These are phyloP conservation scores for Akanthomyces lecanii DNA, from an alignment of 2,329 filamentous ascomycete genomes.

Conservation along the genomic window DNA sequence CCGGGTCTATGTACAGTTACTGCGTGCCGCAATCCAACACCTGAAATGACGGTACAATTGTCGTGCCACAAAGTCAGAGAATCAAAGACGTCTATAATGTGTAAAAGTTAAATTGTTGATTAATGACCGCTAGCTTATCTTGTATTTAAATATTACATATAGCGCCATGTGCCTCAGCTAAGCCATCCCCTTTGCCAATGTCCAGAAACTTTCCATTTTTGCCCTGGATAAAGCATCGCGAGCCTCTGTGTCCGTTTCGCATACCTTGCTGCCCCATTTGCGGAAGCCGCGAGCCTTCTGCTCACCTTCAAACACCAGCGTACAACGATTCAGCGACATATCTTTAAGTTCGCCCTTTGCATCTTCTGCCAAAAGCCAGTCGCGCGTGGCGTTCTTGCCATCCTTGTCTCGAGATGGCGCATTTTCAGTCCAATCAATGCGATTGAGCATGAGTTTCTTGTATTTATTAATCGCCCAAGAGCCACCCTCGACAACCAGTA, in stretches of 20 bases:
- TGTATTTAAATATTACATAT: too few relatives aligned
- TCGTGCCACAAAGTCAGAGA: too few relatives aligned
- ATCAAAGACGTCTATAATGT: too few relatives aligned
- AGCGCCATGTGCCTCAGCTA: not conserved
- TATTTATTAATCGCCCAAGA: slow-evolving; percentile 77
- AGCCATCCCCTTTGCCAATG: slow-evolving; percentile 64
- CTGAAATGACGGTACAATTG: too few relatives aligned
- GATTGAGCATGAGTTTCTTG: slow-evolving; percentile 88
- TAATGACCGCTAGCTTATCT: not conserved
- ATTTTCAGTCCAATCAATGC: slow-evolving; percentile 94
- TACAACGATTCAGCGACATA: slow-evolving; percentile 75
- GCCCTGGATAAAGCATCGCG: slow-evolving; percentile 72
- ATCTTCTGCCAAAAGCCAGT: slow-evolving; percentile 77
- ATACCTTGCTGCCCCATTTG: slow-evolving; percentile 86
- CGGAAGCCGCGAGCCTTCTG: slow-evolving; percentile 75
- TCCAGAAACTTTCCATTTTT: slow-evolving; percentile 97
- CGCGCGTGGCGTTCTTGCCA: slow-evolving; percentile 56
- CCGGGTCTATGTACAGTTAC: too few relatives aligned
- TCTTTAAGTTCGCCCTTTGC: slow-evolving; percentile 76
- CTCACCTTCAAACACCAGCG: slow-evolving; percentile 86
- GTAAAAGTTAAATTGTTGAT: too few relatives aligned
- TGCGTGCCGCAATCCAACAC: too few relatives aligned
- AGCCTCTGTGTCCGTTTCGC: slow-evolving; percentile 86
- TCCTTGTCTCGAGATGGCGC: slow-evolving; percentile 60
- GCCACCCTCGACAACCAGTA: slow-evolving; percentile 90